Base-by-base conservation (phyloP, 2,329 filamentous ascomycete species). In the Aspergillus cejpii region DNA sequence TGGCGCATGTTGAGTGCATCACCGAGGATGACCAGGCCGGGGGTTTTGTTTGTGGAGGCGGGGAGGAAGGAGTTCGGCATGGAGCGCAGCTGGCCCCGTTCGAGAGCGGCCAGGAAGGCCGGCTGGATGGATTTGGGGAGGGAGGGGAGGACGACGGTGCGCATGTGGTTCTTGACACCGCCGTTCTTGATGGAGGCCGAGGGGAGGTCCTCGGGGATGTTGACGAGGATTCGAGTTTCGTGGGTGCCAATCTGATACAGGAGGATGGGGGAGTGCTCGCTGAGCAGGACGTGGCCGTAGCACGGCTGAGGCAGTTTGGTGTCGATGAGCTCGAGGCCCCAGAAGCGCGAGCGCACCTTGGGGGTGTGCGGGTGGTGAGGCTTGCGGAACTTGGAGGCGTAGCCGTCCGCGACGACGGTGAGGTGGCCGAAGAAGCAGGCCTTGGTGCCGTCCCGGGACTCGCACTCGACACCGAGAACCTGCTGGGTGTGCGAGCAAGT, bases 1-100 rank as follows among this genome's bases (percentile, higher is more conserved):
- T 98, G 92, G n/a, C 92, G 86, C 92, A 98, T 98, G 73, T 98
- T 98, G 77, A 94, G 84, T 11, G 92, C 91, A 64, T 98, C 92
- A 47, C 92, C 92, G 6, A 97, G 77, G 27, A 98, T 74, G 39
- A 95, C 76, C 48, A 95, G 71, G 3, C 87, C 87, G 1, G 81
- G 79, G 8, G 78, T 77, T 36, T 75, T 78, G 61, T 86, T 85
- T 48, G 85, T 85, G 0, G 81, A 78, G 0, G 92, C 81, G 4
- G 92, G 90, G 2, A 98, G 79, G 76, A 86, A 98, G 49, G 85
- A 91, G 70, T 97, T 98, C 41, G 92, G 92, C 92, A 98, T 98
- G 56, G 81, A 87, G 12, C 88, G 83, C 48, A 96, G 79, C 55
- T 81, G 81, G 58, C 86, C 85, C 53, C 83, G 79, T 39, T 85